A percentile compares a stretch with the other conserved stretches of the same genome.
Evolutionary conservation across 148 eudicot genomes (phyloP).

Genomic region (Camellia sinensis): DNA sequence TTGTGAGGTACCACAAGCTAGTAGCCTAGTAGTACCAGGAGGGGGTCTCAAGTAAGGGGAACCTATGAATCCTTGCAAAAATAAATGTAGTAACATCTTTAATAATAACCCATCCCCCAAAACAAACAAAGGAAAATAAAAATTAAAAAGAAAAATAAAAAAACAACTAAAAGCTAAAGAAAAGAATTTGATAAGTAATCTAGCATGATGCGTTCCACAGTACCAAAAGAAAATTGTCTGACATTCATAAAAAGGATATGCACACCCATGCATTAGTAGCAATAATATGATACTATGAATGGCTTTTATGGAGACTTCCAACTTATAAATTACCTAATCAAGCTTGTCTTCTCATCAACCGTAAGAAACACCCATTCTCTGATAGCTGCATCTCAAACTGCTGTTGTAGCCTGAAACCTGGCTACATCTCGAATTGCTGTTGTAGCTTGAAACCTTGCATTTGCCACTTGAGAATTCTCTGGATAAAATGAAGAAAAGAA

Average conservation of each 20-base stretch:
- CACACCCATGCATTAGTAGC: not conserved
- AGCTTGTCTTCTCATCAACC: slow-evolving; percentile 65
- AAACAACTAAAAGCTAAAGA: too few relatives aligned
- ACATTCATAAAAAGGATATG: too few relatives aligned
- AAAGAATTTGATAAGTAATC: too few relatives aligned
- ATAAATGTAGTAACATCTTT: too few relatives aligned
- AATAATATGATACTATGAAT: slow-evolving; percentile 4
- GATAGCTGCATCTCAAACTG: slow-evolving; percentile 78
- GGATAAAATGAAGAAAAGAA: slow-evolving; percentile 20
- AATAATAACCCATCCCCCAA: too few relatives aligned
- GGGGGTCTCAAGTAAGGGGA: too few relatives aligned
- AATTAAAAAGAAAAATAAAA: not conserved
- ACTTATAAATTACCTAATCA: slow-evolving; percentile 60
- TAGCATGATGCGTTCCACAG: too few relatives aligned
- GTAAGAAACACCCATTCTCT: slow-evolving; percentile 91
- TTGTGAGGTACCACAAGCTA: too few relatives aligned
- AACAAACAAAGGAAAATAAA: not conserved
- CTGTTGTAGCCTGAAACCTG: slow-evolving; percentile 60
- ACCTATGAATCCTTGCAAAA: too few relatives aligned
- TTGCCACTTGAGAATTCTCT: slow-evolving; percentile 86
- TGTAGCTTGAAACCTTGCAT: slow-evolving; percentile 70
- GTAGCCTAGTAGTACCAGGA: too few relatives aligned
- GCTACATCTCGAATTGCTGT: too few relatives aligned
- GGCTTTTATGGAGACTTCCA: not conserved
- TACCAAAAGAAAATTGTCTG: too few relatives aligned